Percentiles rank a stretch among this genome's conserved stretches.
phyloP scores from a whole-genome alignment of 78 protist genomes.

The Speleostelium caveatum region DNA sequence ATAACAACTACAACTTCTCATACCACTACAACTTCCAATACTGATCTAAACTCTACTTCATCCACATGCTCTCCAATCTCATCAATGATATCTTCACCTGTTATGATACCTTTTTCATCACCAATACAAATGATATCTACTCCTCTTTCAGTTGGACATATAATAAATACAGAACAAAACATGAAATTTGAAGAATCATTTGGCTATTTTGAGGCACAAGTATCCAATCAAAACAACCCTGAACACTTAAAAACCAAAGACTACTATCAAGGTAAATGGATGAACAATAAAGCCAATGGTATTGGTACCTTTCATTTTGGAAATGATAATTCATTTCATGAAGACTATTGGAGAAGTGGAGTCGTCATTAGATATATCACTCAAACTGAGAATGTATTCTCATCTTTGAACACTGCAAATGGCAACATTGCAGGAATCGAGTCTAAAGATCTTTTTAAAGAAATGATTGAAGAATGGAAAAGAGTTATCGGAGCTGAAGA shows the following conservation, averaged over 20 bases:
- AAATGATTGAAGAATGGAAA: conserved; percentile 76
- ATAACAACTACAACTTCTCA: not conserved
- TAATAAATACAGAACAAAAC: not conserved
- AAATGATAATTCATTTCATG: conserved; percentile 12
- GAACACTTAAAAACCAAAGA: conserved; percentile 1
- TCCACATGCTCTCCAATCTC: too few species aligned
- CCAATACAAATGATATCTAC: too few species aligned
- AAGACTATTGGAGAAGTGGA: conserved; percentile 73
- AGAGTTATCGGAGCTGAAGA: conserved; percentile 24
- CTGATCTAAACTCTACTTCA: not conserved
- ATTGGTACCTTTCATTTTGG: conserved; percentile 57
- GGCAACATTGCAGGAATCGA: not conserved
- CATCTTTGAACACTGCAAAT: not conserved
- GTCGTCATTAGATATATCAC: conserved; percentile 57
- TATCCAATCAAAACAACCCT: not conserved
- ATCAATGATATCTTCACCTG: not conserved
- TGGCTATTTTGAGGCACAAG: not conserved
- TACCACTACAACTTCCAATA: not conserved
- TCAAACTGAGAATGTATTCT: conserved; percentile 18
- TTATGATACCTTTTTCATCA: not conserved
- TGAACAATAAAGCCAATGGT: conserved; percentile 50
- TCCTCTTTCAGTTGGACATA: not conserved
- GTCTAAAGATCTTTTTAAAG: conserved; percentile 39
- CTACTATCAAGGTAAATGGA: conserved; percentile 66
- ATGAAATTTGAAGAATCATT: conserved; percentile 11